These are phyloP conservation scores for Orobanche coerulescens DNA, from an alignment of 257 asterid species.

Conservation along the genomic window DNA sequence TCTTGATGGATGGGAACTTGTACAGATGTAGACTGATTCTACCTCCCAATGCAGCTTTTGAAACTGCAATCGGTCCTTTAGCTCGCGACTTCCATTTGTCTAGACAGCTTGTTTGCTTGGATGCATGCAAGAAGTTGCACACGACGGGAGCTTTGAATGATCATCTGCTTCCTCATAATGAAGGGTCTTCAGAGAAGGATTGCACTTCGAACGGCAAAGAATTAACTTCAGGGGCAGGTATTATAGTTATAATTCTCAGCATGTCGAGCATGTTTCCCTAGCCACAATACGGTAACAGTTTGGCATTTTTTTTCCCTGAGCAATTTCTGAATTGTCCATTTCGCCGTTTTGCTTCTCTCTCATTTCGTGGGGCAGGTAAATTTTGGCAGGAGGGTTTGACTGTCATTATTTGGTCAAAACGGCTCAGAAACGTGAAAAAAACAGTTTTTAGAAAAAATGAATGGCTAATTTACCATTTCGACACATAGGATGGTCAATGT, in stretches of 20 bases:
- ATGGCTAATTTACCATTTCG: too few relatives aligned
- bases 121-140: conserved; percentile 87
- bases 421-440: too few relatives aligned
- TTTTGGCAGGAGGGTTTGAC: too few relatives aligned
- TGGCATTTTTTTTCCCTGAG: too few relatives aligned
- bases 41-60: conserved; percentile 73
- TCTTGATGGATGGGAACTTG: conserved; percentile 39
- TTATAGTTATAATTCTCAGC: conserved; percentile 13
- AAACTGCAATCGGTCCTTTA: conserved; percentile 50
- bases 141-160: conserved; percentile 55
- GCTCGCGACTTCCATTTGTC: conserved; percentile 37
- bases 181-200: conserved; percentile 31
- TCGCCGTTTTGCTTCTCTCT: too few relatives aligned
- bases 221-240: conserved; percentile 52
- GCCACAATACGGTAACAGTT: background rate
- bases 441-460: too few relatives aligned
- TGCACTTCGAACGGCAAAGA: conserved; percentile 27
- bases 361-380: too few relatives aligned
- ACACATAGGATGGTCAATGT: too few relatives aligned
- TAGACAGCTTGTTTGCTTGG: conserved; percentile 74
- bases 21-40: conserved; percentile 54
- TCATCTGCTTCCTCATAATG: conserved; percentile 44
- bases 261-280: background rate
- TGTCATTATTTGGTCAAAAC: too few relatives aligned
- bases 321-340: too few relatives aligned